phyloP scores from a whole-genome alignment of 768 basidiomycete species.

The Lactarius pseudohatsudake region DNA sequence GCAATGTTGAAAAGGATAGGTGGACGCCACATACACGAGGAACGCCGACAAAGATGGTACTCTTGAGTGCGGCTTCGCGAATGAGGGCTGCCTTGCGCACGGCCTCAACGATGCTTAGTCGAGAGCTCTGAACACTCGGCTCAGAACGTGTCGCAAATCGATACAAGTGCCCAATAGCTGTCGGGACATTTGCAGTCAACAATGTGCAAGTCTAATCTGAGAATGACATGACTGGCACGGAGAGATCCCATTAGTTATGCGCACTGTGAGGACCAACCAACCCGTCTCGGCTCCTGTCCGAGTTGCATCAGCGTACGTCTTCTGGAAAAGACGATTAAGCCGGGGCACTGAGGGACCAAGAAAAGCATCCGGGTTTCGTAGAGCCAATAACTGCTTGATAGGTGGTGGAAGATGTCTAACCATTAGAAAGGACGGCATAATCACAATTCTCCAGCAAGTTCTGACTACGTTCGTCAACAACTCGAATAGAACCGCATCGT shows the following conservation, averaged over 20 bases:
- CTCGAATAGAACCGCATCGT: neutral
- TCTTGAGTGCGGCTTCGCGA: conserved; percentile 88
- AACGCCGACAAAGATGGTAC: conserved; percentile 84
- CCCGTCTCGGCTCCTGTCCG: conserved; percentile 66
- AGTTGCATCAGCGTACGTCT: conserved; percentile 66
- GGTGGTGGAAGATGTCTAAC: conserved; percentile 55
- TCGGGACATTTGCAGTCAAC: conserved; percentile 78
- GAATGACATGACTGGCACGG: neutral
- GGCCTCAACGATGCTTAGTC: conserved; percentile 50
- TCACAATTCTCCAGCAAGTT: neutral
- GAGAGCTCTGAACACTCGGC: conserved; percentile 42
- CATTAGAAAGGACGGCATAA: conserved; percentile 22
- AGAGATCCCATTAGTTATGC: conserved; percentile 31
- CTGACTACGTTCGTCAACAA: neutral
- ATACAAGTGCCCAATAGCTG: conserved; percentile 77
- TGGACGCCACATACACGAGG: conserved; percentile 55
- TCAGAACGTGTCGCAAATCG: conserved; percentile 64
- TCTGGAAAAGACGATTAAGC: conserved; percentile 55
- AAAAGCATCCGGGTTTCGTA: conserved; percentile 61
- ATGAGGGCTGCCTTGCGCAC: conserved; percentile 78
- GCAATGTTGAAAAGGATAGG: neutral
- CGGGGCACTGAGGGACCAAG: conserved; percentile 54
- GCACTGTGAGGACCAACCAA: conserved; percentile 78
- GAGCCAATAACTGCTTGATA: conserved; percentile 70
- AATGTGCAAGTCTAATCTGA: conserved; percentile 70